phyloP scores from a whole-genome alignment of 108 stramenopile genomes.

The Aurantiochytrium sp. region DNA sequence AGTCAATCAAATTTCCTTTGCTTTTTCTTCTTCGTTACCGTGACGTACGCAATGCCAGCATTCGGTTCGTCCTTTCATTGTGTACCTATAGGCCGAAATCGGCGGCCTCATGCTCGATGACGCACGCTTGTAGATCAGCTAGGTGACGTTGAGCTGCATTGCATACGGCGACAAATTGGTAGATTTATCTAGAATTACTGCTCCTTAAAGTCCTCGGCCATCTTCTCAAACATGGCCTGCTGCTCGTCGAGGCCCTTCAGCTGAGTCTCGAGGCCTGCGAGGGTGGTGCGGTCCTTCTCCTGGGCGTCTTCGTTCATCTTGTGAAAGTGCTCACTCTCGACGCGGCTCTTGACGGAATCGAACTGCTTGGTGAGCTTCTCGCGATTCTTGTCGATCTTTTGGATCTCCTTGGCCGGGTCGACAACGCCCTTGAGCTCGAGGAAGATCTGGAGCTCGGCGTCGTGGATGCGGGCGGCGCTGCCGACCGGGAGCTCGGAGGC shows the following conservation, averaged over 20 bases:
- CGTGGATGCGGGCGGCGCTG: conserved; percentile 73
- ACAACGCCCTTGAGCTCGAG: conserved; percentile 93
- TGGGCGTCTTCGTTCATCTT: conserved; percentile 33
- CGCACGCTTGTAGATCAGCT: no score
- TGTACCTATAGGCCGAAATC: no score
- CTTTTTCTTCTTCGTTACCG: background rate
- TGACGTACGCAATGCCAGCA: no score
- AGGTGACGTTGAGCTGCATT: no score
- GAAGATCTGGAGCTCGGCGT: conserved; percentile 73
- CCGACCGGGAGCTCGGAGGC: conserved; percentile 57
- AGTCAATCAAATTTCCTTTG: no score
- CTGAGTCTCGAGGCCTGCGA: background rate
- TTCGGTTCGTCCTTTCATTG: no score
- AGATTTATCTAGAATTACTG: no score
- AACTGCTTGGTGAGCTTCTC: conserved; percentile 51
- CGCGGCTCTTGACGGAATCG: background rate
- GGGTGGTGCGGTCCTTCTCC: conserved; percentile 18
- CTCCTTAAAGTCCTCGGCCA: background rate
- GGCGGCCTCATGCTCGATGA: no score
- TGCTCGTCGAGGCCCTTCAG: background rate
- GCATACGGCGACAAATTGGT: no score
- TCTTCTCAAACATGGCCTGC: background rate
- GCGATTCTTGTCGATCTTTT: conserved; percentile 62
- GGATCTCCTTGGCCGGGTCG: conserved; percentile 84
- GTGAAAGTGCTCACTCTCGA: background rate